phyloP scores from a whole-genome alignment of 1,139 yeast genomes.

The Saccharomyces hybrid region DNA sequence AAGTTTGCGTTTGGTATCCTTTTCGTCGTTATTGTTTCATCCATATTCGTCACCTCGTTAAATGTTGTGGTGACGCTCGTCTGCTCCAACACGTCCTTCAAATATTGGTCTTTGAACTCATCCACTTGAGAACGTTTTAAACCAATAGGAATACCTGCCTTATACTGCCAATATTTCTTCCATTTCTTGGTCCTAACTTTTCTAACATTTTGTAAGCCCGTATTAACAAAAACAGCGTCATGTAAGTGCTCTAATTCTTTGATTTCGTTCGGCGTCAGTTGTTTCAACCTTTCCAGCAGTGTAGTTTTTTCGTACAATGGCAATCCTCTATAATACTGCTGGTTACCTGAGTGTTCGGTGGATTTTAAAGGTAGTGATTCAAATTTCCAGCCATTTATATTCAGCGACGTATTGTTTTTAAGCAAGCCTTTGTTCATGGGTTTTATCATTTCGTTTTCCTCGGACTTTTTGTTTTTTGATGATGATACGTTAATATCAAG shows the following conservation, averaged over 20 bases:
- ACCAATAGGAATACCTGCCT: slow-evolving; percentile 33
- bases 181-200: slow-evolving; percentile 31
- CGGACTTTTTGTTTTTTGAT: slow-evolving; percentile 11
- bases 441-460: slow-evolving; percentile 10
- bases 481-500: slow-evolving; percentile 11
- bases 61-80: slow-evolving; percentile 26
- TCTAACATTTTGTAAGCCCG: slow-evolving; percentile 29
- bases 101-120: slow-evolving; percentile 22
- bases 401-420: slow-evolving; percentile 12
- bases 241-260: slow-evolving; percentile 34
- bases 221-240: slow-evolving; percentile 32
- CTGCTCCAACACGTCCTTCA: slow-evolving; percentile 24
- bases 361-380: slow-evolving; percentile 23
- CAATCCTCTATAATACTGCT: slow-evolving; percentile 23
- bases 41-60: slow-evolving; percentile 32
- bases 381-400: slow-evolving; percentile 32
- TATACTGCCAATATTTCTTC: slow-evolving; percentile 36
- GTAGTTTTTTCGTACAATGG: slow-evolving; percentile 27
- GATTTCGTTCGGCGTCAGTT: slow-evolving; percentile 28
- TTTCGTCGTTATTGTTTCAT: slow-evolving; percentile 33
- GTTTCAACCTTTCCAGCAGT: slow-evolving; percentile 17
- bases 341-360: slow-evolving; percentile 16
- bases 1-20: slow-evolving; percentile 42
- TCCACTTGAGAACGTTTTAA: slow-evolving; percentile 21
- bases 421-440: not conserved